Evolutionary conservation across 2,329 filamentous ascomycete genomes (phyloP), one percentile per base, ranked within the genome.

Genomic region (Pezicula radicicola): DNA sequence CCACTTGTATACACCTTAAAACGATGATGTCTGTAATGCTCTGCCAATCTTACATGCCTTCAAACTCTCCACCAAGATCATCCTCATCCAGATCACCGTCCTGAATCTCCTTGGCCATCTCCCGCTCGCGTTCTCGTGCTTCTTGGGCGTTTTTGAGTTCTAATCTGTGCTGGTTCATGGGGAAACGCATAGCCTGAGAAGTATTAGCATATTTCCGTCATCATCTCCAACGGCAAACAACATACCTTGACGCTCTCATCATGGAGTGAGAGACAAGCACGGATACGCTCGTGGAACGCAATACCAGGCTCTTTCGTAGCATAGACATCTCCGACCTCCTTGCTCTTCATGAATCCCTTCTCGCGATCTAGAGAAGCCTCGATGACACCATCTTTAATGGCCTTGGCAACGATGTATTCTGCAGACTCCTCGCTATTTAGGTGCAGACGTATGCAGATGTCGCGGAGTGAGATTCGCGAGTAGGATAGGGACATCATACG

Each of bases 401-500:
- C 94, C 79, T 99, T 99, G 59, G 94, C 94, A 35, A 97, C 94
- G 69, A 99, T 99, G 72, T 99, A 99, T 75, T 99, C 94, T 10
- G 94, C 94, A 40, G 91, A 96, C 77, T 99, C 94, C 70, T 99
- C 94, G 62, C 89, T 96, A 59, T 94, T 91, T 9, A 99, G 79
- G 48, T 95, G 91, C 47, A 99, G 80, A 45, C 94, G 89, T 53
- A 97, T 91, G 75, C 94, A 99, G 62, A 99, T 99, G 68, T 99
- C 94, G 53, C 94, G 88, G 51, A 99, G 81, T 1, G 93, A 97
- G 66, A 99, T 99, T 57, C 93, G 89, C 54, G 93, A 96, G 77
- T 99, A 99, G 18, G 92, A 96, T 58, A 99, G 79, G 39, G 93
- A 97, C 84, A 99, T 96, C 91, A 97, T 97, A 62, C 94, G 91